Conservation (phyloP, 2,329 filamentous ascomycete genomes). For the Trichoderma guizhouense region DNA sequence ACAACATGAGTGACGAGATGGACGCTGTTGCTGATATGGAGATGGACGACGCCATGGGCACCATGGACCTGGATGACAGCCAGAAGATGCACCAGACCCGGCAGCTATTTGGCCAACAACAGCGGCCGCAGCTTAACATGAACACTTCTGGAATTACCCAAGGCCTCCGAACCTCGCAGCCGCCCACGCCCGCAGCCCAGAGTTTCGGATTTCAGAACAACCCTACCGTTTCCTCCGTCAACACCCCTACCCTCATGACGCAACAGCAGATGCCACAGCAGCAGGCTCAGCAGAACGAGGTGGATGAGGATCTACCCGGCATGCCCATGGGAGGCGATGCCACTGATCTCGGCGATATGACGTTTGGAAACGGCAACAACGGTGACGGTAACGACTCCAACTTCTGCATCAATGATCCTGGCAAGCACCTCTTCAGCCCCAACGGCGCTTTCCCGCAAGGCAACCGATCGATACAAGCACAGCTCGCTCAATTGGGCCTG, state of each 20-base stretch:
- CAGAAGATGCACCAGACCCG: conserved; percentile 67
- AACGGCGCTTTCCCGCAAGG: conserved; percentile 67
- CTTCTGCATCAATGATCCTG: conserved; percentile 83
- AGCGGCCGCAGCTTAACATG: conserved; percentile 71
- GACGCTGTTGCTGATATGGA: conserved; percentile 94
- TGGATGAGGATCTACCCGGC: conserved; percentile 70
- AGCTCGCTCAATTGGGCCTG: conserved; percentile 69
- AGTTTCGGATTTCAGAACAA: conserved; percentile 84
- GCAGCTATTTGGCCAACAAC: conserved; percentile 64
- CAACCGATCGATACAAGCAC: conserved; percentile 63
- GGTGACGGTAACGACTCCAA: conserved; percentile 42
- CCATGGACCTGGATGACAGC: conserved; percentile 61
- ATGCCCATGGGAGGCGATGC: conserved; percentile 57
- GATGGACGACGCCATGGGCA: conserved; percentile 77
- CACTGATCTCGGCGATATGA: conserved; percentile 49
- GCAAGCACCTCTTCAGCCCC: conserved; percentile 87
- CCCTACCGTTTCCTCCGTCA: conserved; percentile 94
- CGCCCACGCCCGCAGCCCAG: conserved; percentile 75
- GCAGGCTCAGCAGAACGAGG: conserved; percentile 57
- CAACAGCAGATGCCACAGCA: conserved; percentile 64
- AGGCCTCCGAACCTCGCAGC: conserved; percentile 79
- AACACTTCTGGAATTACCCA: conserved; percentile 73
- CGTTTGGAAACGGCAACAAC: conserved; percentile 44
- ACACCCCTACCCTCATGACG: conserved; percentile 85
- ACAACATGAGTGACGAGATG: conserved; percentile 58